These are phyloP conservation scores for Asclepias syriaca DNA, from an alignment of 257 asterid genomes.

Conservation along the genomic window DNA sequence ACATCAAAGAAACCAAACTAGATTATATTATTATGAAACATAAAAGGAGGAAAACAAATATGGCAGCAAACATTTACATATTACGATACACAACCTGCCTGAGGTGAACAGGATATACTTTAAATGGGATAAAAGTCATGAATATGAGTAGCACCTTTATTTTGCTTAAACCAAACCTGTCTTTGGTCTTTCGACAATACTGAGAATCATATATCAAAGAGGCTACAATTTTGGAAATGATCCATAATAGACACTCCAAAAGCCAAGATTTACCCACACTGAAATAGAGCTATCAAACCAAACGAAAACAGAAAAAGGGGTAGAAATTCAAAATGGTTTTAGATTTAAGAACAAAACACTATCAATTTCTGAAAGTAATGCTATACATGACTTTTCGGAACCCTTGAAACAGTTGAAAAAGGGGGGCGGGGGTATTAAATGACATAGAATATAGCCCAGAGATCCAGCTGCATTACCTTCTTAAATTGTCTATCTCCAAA, in stretches of 20 bases:
- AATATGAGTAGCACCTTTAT: no score
- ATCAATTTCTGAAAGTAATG: not conserved
- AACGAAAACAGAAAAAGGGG: not conserved
- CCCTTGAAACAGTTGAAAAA: not conserved
- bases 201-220: not conserved
- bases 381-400: not conserved
- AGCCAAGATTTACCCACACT: not conserved
- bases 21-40: not conserved
- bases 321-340: not conserved
- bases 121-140: no score
- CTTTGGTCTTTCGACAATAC: not conserved
- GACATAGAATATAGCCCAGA: not conserved
- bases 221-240: not conserved
- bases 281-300: not conserved
- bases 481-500: conserved; percentile 90
- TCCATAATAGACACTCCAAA: not conserved
- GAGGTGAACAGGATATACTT: not conserved
- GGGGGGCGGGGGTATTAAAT: not conserved
- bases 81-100: not conserved
- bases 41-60: not conserved
- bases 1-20: not conserved
- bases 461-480: conserved; percentile 45
- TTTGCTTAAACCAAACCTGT: no score
- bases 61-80: not conserved
- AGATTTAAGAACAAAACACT: not conserved